phyloP scores from a whole-genome alignment of 768 basidiomycete species.

The Phlebiopsis gigantea region DNA sequence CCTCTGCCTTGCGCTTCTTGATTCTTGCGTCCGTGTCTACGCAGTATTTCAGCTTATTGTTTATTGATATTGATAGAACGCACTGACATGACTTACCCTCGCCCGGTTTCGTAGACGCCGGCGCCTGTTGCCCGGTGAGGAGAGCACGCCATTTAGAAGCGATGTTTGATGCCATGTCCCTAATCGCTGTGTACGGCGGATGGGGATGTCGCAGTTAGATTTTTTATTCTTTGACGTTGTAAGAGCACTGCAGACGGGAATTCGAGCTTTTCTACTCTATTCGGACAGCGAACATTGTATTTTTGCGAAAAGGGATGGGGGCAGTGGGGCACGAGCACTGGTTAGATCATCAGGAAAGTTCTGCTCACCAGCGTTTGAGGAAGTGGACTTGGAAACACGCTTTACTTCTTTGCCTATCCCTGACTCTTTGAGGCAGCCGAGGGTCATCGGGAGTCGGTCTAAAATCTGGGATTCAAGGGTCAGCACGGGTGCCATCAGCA shows the following conservation, averaged over 20 bases:
- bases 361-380: conserved; percentile 66
- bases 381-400: conserved; percentile 62
- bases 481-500: not conserved
- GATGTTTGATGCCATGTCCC: conserved; percentile 89
- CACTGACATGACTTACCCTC: conserved; percentile 75
- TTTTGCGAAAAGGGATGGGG: not conserved
- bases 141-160: conserved; percentile 70
- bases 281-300: not conserved
- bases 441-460: conserved; percentile 73
- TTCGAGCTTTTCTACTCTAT: conserved; percentile 4
- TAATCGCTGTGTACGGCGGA: conserved; percentile 64
- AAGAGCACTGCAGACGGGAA: conserved; percentile 5
- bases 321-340: not conserved
- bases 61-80: conserved; percentile 26
- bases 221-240: conserved; percentile 31
- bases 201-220: conserved; percentile 60
- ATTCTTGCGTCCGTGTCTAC: conserved; percentile 41
- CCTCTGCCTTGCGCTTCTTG: conserved; percentile 69
- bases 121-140: conserved; percentile 12
- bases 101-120: conserved; percentile 18
- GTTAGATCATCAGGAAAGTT: not conserved
- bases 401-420: conserved; percentile 59
- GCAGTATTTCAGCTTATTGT: conserved; percentile 11
- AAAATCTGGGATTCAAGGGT: conserved; percentile 52
- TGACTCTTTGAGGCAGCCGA: conserved; percentile 58